Base-by-base conservation (phyloP, 2,329 filamentous ascomycete genomes). In the Colletotrichum simmondsii region DNA sequence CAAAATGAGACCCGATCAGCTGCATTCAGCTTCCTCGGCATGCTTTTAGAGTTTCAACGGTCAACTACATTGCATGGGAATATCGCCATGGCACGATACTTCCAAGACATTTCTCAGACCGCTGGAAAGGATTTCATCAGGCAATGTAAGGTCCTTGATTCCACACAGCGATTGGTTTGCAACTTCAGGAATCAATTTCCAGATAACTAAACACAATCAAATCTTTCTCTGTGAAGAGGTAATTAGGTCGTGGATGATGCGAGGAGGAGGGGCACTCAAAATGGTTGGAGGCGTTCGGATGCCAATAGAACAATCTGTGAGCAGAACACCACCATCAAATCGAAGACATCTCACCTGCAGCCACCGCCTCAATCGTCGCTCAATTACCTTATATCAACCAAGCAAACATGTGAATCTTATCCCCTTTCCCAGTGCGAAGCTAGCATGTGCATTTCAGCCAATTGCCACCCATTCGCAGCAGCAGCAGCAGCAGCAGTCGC, bases 381-480 rank as follows among this genome's bases (percentile, higher is more conserved):
- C 22, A 35, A 32, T 46, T 8, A 19, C 37, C 16, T 42, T 19
- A 12, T 57, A 32, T 57, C 35, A 24, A 24, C 37, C 24, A 26
- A 42, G 24, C 10, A 30, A 30, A 30, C 52, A 65, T 65, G 62
- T 65, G 62, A 65, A 65, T 65, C 32, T 65, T 57, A 52, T 11
- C 32, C 19, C 30, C 58, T 24, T 71, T 16, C 62, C 42, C 58
- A 28, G 16, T 8, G 57, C 14, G 24, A 22, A 30, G 22, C 37
- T 49, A 32, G 24, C 62, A 57, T 65, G 32, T 65, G 46, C 65
- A 49, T 62, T 26, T 16, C 28, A 42, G 24, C 64, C 19, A 32
- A 11, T 11, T 32, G 3, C 30, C 30, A 11, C 2, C 30, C 30
- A 32, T 32, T 30, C 26, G 30, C 30, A 56, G 16, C 28, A 14